Base-by-base conservation (phyloP, 2,329 filamentous ascomycete genomes). In the Scedosporium minutisporum region DNA sequence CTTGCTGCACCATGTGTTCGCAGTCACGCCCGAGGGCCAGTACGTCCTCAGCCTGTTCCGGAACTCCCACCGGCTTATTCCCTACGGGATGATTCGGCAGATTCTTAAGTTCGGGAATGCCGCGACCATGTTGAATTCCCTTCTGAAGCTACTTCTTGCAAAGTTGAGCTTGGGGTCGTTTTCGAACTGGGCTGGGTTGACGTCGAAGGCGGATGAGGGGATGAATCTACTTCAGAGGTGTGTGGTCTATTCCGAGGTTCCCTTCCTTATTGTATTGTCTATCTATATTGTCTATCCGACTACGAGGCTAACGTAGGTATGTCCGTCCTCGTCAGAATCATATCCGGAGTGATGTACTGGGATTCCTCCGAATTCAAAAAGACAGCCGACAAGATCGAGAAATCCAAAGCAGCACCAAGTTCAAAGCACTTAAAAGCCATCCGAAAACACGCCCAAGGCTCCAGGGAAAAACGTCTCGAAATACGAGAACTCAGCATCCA, bases 131-230 rank as follows among this genome's bases (percentile, higher is more conserved):
- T 87, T 93, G 63, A 89, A 82, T 68, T 89, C 82, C 63, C 87
- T 93, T 81, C 81, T 90, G 71, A 82, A 80, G 61, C 76, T 93
- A 16, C 79, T 93, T 16, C 79, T 95, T 14, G 86, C 89, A n/a
- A 95, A 95, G 74, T 76, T 92, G 63, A 89, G 88, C 66, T 78
- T 93, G 4, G 86, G 85, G 1, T 85, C 85, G 6, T 75, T 93
- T 60, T 91, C 90, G 4, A 93, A 92, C 71, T 93, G 88, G 87
- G 81, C 93, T 10, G 89, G 90, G 0, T 71, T 91, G 46, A 92
- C 87, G 0, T 82, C 83, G 57, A 85, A 84, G 57, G 83, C 87
- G 0, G 85, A 91, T 65, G 88, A 92, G 67, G 90, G 90, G 57
- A 90, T 91, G 88, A 95, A 93, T 70, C 72, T 93, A 7, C 72